phyloP scores from a whole-genome alignment of 345 rosid genomes.

The Passiflora organensis region DNA sequence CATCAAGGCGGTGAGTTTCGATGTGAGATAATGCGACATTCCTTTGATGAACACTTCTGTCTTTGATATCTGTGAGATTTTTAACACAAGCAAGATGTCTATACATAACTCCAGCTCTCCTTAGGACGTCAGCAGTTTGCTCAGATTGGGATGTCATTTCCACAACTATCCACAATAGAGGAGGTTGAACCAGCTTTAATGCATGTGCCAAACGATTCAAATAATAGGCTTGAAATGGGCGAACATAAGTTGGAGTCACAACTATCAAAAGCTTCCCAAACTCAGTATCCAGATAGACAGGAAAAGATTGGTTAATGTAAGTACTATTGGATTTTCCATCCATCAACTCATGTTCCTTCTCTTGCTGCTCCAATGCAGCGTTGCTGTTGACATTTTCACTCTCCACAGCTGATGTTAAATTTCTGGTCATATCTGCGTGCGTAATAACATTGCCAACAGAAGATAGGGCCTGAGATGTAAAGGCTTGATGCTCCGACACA shows the following conservation, averaged over 20 bases:
- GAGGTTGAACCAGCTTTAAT: constrained; percentile 44
- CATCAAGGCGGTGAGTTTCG: constrained; percentile 55
- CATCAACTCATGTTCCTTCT: constrained; percentile 10
- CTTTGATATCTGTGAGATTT: constrained; percentile 42
- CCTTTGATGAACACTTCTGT: constrained; percentile 46
- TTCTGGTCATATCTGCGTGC: constrained; percentile 13
- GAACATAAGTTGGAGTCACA: constrained; percentile 43
- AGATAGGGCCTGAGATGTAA: constrained; percentile 34
- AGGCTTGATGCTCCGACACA: constrained; percentile 30
- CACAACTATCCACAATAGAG: constrained; percentile 66
- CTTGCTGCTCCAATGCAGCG: constrained; percentile 16
- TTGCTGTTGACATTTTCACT: constrained; percentile 8
- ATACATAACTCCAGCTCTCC: constrained; percentile 49
- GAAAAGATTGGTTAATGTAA: constrained; percentile 11
- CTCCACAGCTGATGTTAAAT: constrained; percentile 3
- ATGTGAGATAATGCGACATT: constrained; percentile 59
- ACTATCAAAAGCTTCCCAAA: constrained; percentile 46
- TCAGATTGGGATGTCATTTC: constrained; percentile 51
- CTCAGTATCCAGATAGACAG: constrained; percentile 16
- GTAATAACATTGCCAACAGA: constrained; percentile 16
- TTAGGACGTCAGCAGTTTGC: constrained; percentile 47
- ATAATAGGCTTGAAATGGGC: constrained; percentile 42
- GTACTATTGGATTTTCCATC: constrained; percentile 8
- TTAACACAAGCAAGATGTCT: constrained; percentile 54
- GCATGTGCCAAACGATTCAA: constrained; percentile 47